These are phyloP conservation scores for Ogataea degrootiae DNA, from an alignment of 805 yeast genomes.

Conservation along the genomic window DNA sequence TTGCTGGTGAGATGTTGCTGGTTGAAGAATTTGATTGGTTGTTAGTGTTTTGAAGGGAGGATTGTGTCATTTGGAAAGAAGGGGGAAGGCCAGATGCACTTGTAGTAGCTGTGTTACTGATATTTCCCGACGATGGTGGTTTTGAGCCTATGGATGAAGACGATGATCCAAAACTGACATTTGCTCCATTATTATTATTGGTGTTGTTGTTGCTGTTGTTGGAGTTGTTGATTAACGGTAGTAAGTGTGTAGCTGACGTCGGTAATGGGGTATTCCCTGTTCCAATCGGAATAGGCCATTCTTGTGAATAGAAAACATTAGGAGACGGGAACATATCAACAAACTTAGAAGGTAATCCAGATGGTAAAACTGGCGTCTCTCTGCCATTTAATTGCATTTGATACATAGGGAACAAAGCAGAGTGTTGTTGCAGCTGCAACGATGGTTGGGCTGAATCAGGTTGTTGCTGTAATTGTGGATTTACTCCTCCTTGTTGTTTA, in stretches of 20 bases:
- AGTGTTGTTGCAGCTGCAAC: constrained; percentile 2
- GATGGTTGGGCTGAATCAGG: constrained; percentile 5
- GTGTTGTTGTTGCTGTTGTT: constrained; percentile 11
- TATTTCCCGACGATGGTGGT: background rate
- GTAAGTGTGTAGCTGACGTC: constrained; percentile 24
- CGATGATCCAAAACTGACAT: background rate
- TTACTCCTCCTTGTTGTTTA: constrained; percentile 20
- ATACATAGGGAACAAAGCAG: constrained; percentile 7
- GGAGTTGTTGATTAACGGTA: constrained; percentile 11
- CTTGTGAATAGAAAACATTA: constrained; percentile 62
- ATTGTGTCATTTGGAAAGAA: constrained; percentile 1
- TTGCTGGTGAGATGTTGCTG: background rate
- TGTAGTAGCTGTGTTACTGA: background rate
- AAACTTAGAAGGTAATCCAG: constrained; percentile 66
- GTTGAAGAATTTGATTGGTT: background rate
- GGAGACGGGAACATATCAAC: constrained; percentile 81
- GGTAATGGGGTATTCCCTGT: constrained; percentile 38
- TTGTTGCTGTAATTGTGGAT: constrained; percentile 20
- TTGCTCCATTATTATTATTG: background rate
- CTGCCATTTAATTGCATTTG: constrained; percentile 8
- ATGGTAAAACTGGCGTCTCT: constrained; percentile 66
- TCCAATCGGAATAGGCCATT: constrained; percentile 46
- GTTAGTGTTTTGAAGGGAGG: background rate
- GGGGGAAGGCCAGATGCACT: background rate
- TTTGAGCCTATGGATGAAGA: background rate